Evolutionary conservation across 805 yeast genomes (phyloP), one percentile per base, ranked within the genome.

Genomic region (Sugiyamaella boreocaroliniensis): DNA sequence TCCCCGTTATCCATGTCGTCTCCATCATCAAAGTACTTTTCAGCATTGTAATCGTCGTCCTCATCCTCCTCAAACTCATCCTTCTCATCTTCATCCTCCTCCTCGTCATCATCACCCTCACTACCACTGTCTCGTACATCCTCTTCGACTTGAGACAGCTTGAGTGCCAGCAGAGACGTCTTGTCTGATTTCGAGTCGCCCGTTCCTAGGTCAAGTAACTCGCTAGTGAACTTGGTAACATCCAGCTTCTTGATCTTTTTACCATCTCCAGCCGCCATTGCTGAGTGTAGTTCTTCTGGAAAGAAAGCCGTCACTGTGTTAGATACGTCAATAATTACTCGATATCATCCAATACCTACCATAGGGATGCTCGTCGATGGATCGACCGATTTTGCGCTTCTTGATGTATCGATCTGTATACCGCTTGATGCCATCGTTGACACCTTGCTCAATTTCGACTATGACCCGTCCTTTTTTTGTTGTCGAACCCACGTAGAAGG

Each of bases 391-490:
- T 61, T 78, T 81, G 52, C 86, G 77, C 60, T 80, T 81, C 65
- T 84, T 84, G 58, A 83, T 72, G 68, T 86, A 90, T 65, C 75
- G 76, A 67, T 90, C 97, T 2, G 95, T 81, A 64, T 88, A 88
- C 61, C 97, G 76, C 64, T 83, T 80, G 43, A 90, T 77, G 1
- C 92, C 89, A 64, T 87, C 96, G 51, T 75, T 49, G 2, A 52
- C 34, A 29, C 50, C 43, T n/a, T 49, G 49, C 16, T 58, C 64
- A 3, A 55, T 43, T 43, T 61, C 63, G 10, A 61, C 54, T 12
- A 54, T 51, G 22, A 59, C 56, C 19, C 51, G 32, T 20, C 58
- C 61, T 44, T 55, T 57, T 16, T 49, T 40, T 8, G 53, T 45
- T 20, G 37, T 47, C 8, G 56, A 50, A 1, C 67, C 67, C 1